Base-by-base conservation (phyloP, 257 asterid species). In the Solanum ahanhuiri region DNA sequence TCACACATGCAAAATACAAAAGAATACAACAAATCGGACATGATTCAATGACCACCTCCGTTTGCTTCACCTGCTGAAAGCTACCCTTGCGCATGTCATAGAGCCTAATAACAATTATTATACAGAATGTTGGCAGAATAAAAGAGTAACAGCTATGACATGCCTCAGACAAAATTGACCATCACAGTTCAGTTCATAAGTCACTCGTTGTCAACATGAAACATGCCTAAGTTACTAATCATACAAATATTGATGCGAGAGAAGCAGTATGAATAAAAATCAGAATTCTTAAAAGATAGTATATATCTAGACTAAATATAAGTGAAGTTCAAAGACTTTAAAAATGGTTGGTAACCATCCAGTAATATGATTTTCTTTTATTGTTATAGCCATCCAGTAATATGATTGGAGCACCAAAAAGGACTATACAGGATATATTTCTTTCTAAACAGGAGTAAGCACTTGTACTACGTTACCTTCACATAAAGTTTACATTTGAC, bases 401-500 rank as follows among this genome's bases (percentile, higher is more conserved):
- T 79, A 79, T 43, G 25, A 45, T 28, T 45, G 0, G 18, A 79
- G 14, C 41, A 28, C 28, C 83, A 45, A 79, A 17, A 25, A 45
- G 83, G 51, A 45, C 60, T 76, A 79, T 14, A 22, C 37, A 14
- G 4, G 37, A 25, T 15, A 45, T 25, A 45, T 25, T 25, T 45
- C 23, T 79, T 48, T 8, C 37, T 9, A 34, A 79, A 79, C 66
- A 79, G 64, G 18, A 79, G 66, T 45, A 79, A 25, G 66, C 66
- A 4, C 64, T 79, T 25, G 39, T 73, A 73, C 9, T 4, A 43
- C 3, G 37, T 87, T 88, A 94, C 99, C 98, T 95, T 97, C 69
- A 95, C 92, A 83, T 93, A 94, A 88, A 97, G 96, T 90, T 94
- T 95, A 91, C 99, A 97, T 92, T 93, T 95, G 90, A 95, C 98